A percentile compares a stretch with the other conserved stretches of the same genome.
Conservation (phyloP, 805 yeast genomes). For the Candida coleopterorum region DNA sequence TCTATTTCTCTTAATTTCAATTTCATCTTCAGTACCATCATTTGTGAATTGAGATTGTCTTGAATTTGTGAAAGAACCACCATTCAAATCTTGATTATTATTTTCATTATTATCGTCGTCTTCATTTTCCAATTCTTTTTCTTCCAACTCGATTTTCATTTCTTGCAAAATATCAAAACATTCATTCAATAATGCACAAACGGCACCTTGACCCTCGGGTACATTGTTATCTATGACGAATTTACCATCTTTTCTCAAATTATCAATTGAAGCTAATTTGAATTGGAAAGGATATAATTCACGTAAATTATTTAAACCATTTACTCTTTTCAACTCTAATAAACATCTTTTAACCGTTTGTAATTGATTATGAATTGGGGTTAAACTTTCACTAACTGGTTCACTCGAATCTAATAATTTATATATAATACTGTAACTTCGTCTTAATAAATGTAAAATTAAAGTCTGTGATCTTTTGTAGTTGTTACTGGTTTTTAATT, state of each 20-base stretch:
- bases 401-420: constrained; percentile 86
- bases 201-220: constrained; percentile 98
- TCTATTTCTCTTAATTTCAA: constrained; percentile 39
- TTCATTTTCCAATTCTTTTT: constrained; percentile 38
- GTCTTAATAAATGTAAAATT: constrained; percentile 71
- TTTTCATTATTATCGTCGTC: constrained; percentile 7
- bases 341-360: constrained; percentile 88
- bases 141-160: constrained; percentile 79
- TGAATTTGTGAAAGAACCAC: constrained; percentile 10
- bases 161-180: constrained; percentile 94
- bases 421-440: constrained; percentile 88
- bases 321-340: constrained; percentile 85
- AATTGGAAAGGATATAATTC: constrained; percentile 95
- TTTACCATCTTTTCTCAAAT: constrained; percentile 84
- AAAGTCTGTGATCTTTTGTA: constrained; percentile 40
- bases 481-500: neutral
- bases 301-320: constrained; percentile 81
- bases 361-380: constrained; percentile 89
- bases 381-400: constrained; percentile 91
- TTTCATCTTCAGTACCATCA: constrained; percentile 39
- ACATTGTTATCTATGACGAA: constrained; percentile 82
- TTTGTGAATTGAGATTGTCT: constrained; percentile 6
- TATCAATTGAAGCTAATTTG: constrained; percentile 87
- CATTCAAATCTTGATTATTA: constrained; percentile 7
- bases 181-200: constrained; percentile 84